phyloP scores from a whole-genome alignment of 163 green algal species.

The Chlamydomonas reinhardtii region DNA sequence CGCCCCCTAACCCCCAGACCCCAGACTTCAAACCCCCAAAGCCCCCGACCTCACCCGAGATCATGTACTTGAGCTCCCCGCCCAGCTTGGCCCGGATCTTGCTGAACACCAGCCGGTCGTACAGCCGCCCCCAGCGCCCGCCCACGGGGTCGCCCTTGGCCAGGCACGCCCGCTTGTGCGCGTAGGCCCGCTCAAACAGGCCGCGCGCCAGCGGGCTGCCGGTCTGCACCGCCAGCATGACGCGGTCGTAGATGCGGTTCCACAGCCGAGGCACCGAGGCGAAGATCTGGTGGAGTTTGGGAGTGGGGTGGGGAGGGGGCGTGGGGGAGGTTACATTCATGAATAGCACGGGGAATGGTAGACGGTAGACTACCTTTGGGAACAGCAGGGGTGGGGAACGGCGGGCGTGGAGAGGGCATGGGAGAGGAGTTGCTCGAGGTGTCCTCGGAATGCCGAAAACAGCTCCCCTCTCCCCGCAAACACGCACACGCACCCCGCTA shows the following conservation, averaged over 20 bases:
- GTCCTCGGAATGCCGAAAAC: too few relatives aligned
- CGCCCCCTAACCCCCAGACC: too few relatives aligned
- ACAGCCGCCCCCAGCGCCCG: slow-evolving; percentile 86
- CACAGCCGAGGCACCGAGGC: slow-evolving; percentile 90
- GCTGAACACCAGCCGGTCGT: slow-evolving; percentile 95
- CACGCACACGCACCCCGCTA: too few relatives aligned
- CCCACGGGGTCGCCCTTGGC: slow-evolving; percentile 79
- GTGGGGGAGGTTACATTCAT: neutral
- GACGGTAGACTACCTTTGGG: too few relatives aligned
- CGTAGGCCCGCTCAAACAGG: slow-evolving; percentile 66
- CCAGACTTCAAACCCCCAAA: too few relatives aligned
- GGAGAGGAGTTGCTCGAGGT: too few relatives aligned
- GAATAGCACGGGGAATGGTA: too few relatives aligned
- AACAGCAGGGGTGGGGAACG: too few relatives aligned
- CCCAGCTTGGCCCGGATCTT: slow-evolving; percentile 95
- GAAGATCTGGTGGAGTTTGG: slow-evolving; percentile 62
- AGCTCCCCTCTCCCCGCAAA: too few relatives aligned
- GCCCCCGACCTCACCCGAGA: slow-evolving; percentile 72
- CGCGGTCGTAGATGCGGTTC: slow-evolving; percentile 97
- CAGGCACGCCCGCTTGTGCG: slow-evolving; percentile 72
- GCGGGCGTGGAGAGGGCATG: too few relatives aligned
- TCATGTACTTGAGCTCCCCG: slow-evolving; percentile 91
- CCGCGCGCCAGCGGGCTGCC: slow-evolving; percentile 70
- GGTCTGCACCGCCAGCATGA: slow-evolving; percentile 72
- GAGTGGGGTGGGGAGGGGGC: neutral